Base-by-base conservation (phyloP, 768 basidiomycete species). In the Suillus fuscotomentosus region DNA sequence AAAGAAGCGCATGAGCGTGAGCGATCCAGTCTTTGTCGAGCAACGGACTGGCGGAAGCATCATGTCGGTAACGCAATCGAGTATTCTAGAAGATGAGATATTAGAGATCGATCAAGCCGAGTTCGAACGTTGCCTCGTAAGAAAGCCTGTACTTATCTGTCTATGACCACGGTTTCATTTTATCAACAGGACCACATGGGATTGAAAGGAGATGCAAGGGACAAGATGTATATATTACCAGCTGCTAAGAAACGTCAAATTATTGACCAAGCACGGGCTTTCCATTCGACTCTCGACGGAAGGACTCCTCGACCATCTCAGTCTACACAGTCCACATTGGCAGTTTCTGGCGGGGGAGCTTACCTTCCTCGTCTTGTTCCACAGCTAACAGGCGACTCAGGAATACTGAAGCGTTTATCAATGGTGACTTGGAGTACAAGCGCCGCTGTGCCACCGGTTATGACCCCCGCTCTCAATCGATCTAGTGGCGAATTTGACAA, bases 81-180 rank as follows among this genome's bases (percentile, higher is more conserved):
- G 71, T 38, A 54, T 65, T 31, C 68, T 60, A 53, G 73, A 70
- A 27, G 77, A 74, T 20, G 63, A 38, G 24, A 67, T 60, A 5
- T 31, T 62, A 9, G 83, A 84, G 55, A 27, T 69, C 14, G 83
- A 85, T 64, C 63, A 68, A 22, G 72, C 71, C 15, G 83, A 82
- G 38, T 92, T 93, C 65, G 89, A 92, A 62, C 78, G 81, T 48
- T 86, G 92, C 80, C 82, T 95, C 71, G 91, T 92, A 70, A 60
- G 86, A 6, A 27, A 20, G n/a, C 8, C 10, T 41, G 48, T 20
- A 14, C 38, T 1, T 61, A 36, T 17, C 3, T 51, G 43, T 34
- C 24, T 51, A 47, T 34, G 31, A 20, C 63, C 27, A 62, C 48
- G 22, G 39, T 68, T 70, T 68, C 57, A 61, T 13, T 3, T 22